A percentile compares a stretch with the other conserved stretches of the same genome.
Conservation (phyloP, 768 basidiomycete genomes). For the Auriscalpium vulgare region DNA sequence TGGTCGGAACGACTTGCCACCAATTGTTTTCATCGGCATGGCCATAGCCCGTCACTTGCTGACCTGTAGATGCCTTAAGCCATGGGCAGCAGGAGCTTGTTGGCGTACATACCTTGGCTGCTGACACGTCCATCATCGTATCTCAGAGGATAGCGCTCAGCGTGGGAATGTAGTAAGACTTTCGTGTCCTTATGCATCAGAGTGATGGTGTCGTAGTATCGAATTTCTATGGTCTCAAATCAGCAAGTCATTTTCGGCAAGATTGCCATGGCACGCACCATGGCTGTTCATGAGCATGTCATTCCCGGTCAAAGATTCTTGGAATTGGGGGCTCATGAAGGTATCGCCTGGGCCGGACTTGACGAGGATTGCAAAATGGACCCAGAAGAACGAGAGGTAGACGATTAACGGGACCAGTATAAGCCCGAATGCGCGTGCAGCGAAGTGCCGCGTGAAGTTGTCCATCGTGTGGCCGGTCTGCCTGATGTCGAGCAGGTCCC, state of each 20-base stretch:
- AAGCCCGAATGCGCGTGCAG: constrained; percentile 74
- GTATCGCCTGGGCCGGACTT: constrained; percentile 88
- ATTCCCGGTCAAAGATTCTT: constrained; percentile 89
- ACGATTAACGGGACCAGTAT: constrained; percentile 85
- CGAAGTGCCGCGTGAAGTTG: constrained; percentile 84
- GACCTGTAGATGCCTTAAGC: constrained; percentile 40
- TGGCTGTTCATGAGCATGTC: constrained; percentile 88
- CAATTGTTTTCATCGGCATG: constrained; percentile 92
- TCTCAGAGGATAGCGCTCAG: constrained; percentile 82
- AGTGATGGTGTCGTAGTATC: constrained; percentile 84
- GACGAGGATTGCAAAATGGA: constrained; percentile 85
- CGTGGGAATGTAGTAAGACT: constrained; percentile 88
- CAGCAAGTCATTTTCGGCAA: background rate
- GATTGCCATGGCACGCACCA: constrained; percentile 40
- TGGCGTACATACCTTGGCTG: constrained; percentile 58
- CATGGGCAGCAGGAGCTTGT: background rate
- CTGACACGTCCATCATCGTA: constrained; percentile 96
- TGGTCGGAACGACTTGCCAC: constrained; percentile 95
- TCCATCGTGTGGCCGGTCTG: constrained; percentile 78
- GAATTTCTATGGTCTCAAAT: constrained; percentile 57
- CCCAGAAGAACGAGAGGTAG: constrained; percentile 93
- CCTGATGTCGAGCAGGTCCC: constrained; percentile 84
- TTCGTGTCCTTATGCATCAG: constrained; percentile 91
- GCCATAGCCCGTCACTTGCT: constrained; percentile 93
- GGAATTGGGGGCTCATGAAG: constrained; percentile 98